Evolutionary conservation across 768 basidiomycete genomes (phyloP), one percentile per base, ranked within the genome.

Genomic region (Agrocybe pediades): DNA sequence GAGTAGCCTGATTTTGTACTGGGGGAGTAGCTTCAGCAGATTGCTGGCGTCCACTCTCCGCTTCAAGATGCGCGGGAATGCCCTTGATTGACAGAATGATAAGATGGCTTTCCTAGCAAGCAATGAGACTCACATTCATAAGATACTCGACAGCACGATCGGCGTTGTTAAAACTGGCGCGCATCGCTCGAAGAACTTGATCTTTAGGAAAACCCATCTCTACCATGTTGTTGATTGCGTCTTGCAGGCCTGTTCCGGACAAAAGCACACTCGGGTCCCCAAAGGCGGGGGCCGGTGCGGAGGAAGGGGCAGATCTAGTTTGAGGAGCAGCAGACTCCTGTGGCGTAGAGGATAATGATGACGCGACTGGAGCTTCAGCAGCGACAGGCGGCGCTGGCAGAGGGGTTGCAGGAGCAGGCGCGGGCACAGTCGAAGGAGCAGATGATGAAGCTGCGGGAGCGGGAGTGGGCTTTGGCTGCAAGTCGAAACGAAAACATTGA

Each of bases 131-230:
- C 62, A 95, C 96, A 55, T 67, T 96, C 84, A 98, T 88, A 51
- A 99, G 75, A 71, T 99, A 99, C 69, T 99, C 97, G n/a, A 94
- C 96, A 6, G 97, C 97, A 25, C 97, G 83, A 62, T 98, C 95
- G 7, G 97, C 91, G 72, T 99, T 98, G 72, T 99, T 99, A 75
- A 82, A 99, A 66, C 92, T 95, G 23, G 95, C 97, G 54, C 93
- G 80, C 68, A 99, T 68, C 3, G 95, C 95, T 15, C 86, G 82
- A 63, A 86, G 70, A 39, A 98, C 92, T 63, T 92, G 84, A 3
- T 95, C 94, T 33, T 86, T 80, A 55, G 83, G 80, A 62, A 95
- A 98, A 6, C 97, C 97, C 97, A 99, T 98, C 61, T 93, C 92
- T 33, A 86, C 73, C 83, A 99, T 94, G 66, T 88, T 88, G 45